Evolutionary conservation across 208 protist species (phyloP).

Genomic region (Cochliopodium minus): DNA sequence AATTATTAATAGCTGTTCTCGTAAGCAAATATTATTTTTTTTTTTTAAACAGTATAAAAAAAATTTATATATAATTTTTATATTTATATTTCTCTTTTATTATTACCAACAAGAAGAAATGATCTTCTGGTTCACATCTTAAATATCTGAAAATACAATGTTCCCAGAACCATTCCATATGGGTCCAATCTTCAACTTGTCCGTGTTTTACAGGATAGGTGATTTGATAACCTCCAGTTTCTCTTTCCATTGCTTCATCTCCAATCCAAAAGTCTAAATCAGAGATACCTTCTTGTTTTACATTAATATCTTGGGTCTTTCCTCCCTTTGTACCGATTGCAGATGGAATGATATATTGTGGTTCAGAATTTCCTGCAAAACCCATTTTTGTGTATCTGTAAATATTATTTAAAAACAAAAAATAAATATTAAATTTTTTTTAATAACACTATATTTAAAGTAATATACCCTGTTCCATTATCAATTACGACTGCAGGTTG

Average conservation of each 20-base stretch:
- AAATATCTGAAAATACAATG: constrained; percentile 88
- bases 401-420: no score
- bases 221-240: constrained; percentile 27
- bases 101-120: constrained; percentile 77
- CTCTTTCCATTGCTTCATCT: constrained; percentile 57
- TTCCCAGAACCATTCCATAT: constrained; percentile 91
- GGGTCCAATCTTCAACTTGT: constrained; percentile 75
- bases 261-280: constrained; percentile 85
- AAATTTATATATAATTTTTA: no score
- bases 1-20: no score
- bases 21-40: no score
- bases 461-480: constrained; percentile 75
- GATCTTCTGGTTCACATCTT: constrained; percentile 85
- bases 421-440: no score
- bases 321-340: constrained; percentile 54
- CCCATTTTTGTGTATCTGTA: constrained; percentile 89
- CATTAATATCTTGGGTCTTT: constrained; percentile 15
- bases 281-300: constrained; percentile 38
- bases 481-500: constrained; percentile 85
- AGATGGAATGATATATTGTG: constrained; percentile 79
- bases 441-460: no score
- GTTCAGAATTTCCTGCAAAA: constrained; percentile 82
- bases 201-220: constrained; percentile 75
- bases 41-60: no score
- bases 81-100: no score